phyloP scores from a whole-genome alignment of 306 rosid species.

The Medicago lupulina region DNA sequence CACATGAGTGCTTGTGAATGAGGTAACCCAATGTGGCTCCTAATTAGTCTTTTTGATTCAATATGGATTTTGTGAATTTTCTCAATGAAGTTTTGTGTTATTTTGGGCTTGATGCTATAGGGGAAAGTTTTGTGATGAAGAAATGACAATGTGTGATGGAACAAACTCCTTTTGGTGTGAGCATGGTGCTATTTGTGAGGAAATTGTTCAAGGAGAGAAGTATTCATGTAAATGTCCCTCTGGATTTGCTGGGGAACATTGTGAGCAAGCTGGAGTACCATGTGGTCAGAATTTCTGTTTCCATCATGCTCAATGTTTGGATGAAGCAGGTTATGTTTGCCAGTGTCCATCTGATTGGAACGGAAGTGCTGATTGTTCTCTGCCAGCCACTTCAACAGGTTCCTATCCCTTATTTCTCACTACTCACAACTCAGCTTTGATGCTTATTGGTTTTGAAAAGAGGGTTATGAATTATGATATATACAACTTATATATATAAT shows the following conservation, averaged over 20 bases:
- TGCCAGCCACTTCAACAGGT: constrained; percentile 43
- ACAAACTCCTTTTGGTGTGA: constrained; percentile 53
- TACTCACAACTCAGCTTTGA: background rate
- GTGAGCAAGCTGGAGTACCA: constrained; percentile 38
- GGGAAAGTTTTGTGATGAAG: constrained; percentile 50
- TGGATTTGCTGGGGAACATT: constrained; percentile 41
- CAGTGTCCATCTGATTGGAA: constrained; percentile 41
- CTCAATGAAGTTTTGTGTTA: constrained; percentile 4
- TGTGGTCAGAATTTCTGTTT: constrained; percentile 48
- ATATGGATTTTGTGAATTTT: constrained; percentile 1
- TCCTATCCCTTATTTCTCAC: background rate
- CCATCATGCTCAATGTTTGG: constrained; percentile 46
- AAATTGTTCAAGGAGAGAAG: constrained; percentile 48
- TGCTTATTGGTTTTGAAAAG: constrained; percentile 6
- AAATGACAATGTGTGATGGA: constrained; percentile 52
- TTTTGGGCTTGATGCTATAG: background rate
- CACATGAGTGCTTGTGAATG: background rate
- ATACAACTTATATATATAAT: background rate
- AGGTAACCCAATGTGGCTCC: background rate
- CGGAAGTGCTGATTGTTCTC: constrained; percentile 48
- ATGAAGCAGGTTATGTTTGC: constrained; percentile 37
- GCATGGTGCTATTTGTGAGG: constrained; percentile 45
- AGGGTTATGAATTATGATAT: background rate
- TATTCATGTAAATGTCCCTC: constrained; percentile 39
- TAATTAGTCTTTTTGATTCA: background rate